Conservation (phyloP, 257 asterid species). For the Dorcoceras hygrometricum region DNA sequence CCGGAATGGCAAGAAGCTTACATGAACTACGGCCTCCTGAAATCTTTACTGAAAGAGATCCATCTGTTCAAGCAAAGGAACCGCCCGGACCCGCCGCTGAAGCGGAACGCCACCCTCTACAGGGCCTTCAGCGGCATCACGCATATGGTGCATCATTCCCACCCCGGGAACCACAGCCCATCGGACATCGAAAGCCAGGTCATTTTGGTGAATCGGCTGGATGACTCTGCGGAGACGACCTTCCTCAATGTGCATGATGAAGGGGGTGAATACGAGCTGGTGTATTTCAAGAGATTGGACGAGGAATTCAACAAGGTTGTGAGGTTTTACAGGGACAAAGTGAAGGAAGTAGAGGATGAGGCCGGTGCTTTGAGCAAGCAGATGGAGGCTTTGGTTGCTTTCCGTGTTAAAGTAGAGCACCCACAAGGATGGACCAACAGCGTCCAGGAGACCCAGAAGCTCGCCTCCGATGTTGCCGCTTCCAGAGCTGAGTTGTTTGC, state of each 20-base stretch:
- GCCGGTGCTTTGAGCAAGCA: slow-evolving; percentile 43
- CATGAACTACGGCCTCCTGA: slow-evolving; percentile 36
- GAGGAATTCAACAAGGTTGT: slow-evolving; percentile 45
- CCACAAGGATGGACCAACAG: slow-evolving; percentile 32
- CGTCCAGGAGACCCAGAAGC: slow-evolving; percentile 30
- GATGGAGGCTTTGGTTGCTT: slow-evolving; percentile 53
- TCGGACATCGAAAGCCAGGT: slow-evolving; percentile 22
- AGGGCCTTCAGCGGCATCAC: slow-evolving; percentile 51
- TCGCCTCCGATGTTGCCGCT: slow-evolving; percentile 36
- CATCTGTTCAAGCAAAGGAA: slow-evolving; percentile 26
- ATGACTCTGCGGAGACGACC: slow-evolving; percentile 21
- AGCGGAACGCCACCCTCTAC: slow-evolving; percentile 29
- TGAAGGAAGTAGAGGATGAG: slow-evolving; percentile 43
- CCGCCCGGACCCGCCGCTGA: slow-evolving; percentile 16
- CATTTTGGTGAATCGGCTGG: slow-evolving; percentile 18
- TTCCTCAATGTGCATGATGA: slow-evolving; percentile 21
- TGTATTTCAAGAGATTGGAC: slow-evolving; percentile 38
- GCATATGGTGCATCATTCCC: slow-evolving; percentile 4
- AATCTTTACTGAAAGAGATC: slow-evolving; percentile 34
- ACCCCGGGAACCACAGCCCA: slow-evolving; percentile 6
- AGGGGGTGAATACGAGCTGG: slow-evolving; percentile 37
- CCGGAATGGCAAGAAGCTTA: slow-evolving; percentile 58
- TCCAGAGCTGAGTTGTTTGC: slow-evolving; percentile 37
- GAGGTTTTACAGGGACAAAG: slow-evolving; percentile 37
- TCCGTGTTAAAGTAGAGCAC: slow-evolving; percentile 41